Percentiles rank a stretch among this genome's conserved stretches.
Evolutionary conservation across 1,139 yeast species (phyloP).

Genomic region (Geotrichum restrictum): DNA sequence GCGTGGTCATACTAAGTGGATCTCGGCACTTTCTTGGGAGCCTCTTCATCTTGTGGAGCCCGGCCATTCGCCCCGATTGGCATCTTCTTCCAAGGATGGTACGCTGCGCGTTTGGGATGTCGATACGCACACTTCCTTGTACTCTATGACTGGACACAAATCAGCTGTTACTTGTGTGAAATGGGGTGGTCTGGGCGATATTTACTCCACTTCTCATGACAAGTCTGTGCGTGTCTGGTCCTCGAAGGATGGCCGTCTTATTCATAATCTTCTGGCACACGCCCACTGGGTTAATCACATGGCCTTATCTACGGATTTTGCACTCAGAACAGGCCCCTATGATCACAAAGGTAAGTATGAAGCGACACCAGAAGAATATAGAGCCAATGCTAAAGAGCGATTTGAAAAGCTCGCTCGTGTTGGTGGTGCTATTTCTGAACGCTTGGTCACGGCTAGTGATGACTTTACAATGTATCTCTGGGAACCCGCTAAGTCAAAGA

Average conservation of each 20-base stretch:
- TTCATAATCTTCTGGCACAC: slow-evolving; percentile 78
- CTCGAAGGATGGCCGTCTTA: slow-evolving; percentile 69
- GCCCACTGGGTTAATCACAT: slow-evolving; percentile 98
- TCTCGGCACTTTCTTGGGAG: slow-evolving; percentile 88
- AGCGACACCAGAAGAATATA: slow-evolving; percentile 51
- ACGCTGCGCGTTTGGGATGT: slow-evolving; percentile 90
- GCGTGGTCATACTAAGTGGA: slow-evolving; percentile 83
- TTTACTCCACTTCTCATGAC: slow-evolving; percentile 92
- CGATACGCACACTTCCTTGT: slow-evolving; percentile 59
- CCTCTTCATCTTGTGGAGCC: slow-evolving; percentile 76
- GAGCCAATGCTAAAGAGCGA: slow-evolving; percentile 54
- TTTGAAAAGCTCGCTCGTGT: slow-evolving; percentile 76
- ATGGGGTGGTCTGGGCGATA: slow-evolving; percentile 88
- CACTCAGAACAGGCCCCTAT: slow-evolving; percentile 75
- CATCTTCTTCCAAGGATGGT: slow-evolving; percentile 88
- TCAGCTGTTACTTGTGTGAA: slow-evolving; percentile 87
- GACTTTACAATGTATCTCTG: slow-evolving; percentile 97
- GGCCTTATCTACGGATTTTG: slow-evolving; percentile 86
- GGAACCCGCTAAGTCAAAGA: slow-evolving; percentile 79
- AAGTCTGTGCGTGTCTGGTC: slow-evolving; percentile 94
- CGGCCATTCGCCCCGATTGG: slow-evolving; percentile 68
- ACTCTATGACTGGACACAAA: slow-evolving; percentile 83
- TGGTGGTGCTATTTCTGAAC: slow-evolving; percentile 66
- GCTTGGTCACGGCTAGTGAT: slow-evolving; percentile 92
- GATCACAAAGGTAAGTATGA: slow-evolving; percentile 52